Conservation (phyloP, 441 rosid species). For the Gossypium trilobum region DNA sequence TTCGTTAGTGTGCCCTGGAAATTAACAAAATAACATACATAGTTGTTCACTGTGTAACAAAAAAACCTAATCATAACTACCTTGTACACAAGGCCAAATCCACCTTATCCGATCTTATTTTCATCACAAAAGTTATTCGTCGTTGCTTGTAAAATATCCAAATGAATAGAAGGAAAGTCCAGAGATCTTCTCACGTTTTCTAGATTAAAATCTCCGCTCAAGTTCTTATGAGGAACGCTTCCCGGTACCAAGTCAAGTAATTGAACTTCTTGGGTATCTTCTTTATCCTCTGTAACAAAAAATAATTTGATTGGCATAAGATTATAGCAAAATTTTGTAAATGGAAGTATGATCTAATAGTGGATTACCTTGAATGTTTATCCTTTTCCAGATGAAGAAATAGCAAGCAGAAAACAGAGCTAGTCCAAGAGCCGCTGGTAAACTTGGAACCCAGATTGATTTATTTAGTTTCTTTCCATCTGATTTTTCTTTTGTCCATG, state of each 20-base stretch:
- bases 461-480: neutral
- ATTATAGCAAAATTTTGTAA: neutral
- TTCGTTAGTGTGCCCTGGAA: too few relatives aligned
- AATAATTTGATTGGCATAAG: neutral
- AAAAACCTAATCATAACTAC: slow-evolving; percentile 8
- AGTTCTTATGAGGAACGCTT: neutral
- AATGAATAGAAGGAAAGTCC: slow-evolving; percentile 12
- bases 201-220: neutral
- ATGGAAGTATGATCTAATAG: neutral
- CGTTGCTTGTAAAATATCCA: neutral
- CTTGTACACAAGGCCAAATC: neutral
- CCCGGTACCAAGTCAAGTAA: neutral
- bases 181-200: slow-evolving; percentile 10
- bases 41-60: too few relatives aligned
- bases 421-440: neutral
- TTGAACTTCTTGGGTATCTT: slow-evolving; percentile 12
- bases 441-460: neutral
- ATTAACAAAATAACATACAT: too few relatives aligned
- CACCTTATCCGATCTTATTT: neutral
- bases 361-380: neutral
- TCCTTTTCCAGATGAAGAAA: neutral
- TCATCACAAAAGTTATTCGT: neutral
- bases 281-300: neutral
- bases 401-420: neutral
- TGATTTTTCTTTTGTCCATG: too few relatives aligned